Evolutionary conservation across 2,329 filamentous ascomycete species (phyloP).

Genomic region (Xylaria sp.): DNA sequence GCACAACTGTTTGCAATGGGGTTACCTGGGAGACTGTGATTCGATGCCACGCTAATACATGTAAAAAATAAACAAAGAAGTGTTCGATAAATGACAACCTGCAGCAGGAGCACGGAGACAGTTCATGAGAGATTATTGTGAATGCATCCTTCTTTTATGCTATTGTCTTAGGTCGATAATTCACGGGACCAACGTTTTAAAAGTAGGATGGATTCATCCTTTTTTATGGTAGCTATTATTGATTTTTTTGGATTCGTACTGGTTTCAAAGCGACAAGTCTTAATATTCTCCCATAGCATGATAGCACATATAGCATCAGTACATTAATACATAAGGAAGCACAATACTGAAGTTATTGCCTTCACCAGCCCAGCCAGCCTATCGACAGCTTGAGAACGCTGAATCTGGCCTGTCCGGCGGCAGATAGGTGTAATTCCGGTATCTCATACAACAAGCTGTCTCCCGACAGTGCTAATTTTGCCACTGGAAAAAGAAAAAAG

Average conservation of each 20-base stretch:
- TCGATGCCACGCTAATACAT: too few relatives aligned
- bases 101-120: constrained; percentile 5
- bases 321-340: constrained; percentile 7
- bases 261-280: too few relatives aligned
- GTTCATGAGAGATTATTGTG: not conserved
- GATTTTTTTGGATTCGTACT: not conserved
- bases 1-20: not conserved
- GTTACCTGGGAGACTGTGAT: too few relatives aligned
- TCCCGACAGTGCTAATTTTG: too few relatives aligned
- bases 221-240: not conserved
- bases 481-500: not conserved
- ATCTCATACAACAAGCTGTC: constrained; percentile 2
- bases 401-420: constrained; percentile 8
- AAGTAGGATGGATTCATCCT: not conserved
- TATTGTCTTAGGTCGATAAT: not conserved
- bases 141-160: not conserved
- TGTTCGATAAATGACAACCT: too few relatives aligned
- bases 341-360: constrained; percentile 6
- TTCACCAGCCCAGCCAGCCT: constrained; percentile 23
- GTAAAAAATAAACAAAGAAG: too few relatives aligned
- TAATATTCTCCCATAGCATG: not conserved
- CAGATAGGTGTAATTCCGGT: constrained; percentile 14
- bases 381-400: constrained; percentile 25
- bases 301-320: not conserved
- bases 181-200: not conserved